Conservation (phyloP, 768 basidiomycete genomes). For the Favolaschia claudopus region DNA sequence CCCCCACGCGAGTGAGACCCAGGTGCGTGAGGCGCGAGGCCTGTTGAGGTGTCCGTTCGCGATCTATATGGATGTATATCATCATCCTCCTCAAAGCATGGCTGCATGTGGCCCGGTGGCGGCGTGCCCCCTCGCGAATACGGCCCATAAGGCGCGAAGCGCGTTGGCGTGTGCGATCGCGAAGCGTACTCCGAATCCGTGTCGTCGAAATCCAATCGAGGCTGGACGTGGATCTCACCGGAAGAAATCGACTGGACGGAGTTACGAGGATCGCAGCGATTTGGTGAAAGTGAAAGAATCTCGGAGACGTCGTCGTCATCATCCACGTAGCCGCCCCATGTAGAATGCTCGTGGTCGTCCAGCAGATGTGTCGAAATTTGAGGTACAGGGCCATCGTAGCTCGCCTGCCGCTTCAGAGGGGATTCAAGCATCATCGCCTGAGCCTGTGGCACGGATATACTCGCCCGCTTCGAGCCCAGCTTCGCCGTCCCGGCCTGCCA, state of each 20-base stretch:
- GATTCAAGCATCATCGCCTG: too few species aligned
- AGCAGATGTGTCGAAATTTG: too few species aligned
- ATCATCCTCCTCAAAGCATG: too few species aligned
- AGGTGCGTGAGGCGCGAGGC: not conserved
- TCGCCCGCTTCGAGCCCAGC: too few species aligned
- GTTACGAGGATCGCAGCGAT: not conserved
- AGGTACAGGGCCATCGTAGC: too few species aligned
- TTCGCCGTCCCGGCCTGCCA: too few species aligned
- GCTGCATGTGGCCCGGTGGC: too few species aligned
- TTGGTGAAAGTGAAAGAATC: not conserved
- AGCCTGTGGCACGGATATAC: too few species aligned
- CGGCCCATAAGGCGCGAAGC: not conserved
- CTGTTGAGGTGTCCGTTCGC: not conserved
- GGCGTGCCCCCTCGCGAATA: not conserved
- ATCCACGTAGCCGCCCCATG: too few species aligned
- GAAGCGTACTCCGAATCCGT: not conserved
- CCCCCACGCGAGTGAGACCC: not conserved
- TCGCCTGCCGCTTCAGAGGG: too few species aligned
- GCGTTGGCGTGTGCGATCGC: not conserved
- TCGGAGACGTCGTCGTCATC: not conserved
- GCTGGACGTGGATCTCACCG: constrained; percentile 1
- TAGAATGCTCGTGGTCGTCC: too few species aligned
- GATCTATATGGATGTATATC: too few species aligned
- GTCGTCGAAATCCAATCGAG: not conserved
- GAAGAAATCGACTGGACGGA: not conserved